Conservation (phyloP, 2,329 filamentous ascomycete genomes). For the Septoria linicola region DNA sequence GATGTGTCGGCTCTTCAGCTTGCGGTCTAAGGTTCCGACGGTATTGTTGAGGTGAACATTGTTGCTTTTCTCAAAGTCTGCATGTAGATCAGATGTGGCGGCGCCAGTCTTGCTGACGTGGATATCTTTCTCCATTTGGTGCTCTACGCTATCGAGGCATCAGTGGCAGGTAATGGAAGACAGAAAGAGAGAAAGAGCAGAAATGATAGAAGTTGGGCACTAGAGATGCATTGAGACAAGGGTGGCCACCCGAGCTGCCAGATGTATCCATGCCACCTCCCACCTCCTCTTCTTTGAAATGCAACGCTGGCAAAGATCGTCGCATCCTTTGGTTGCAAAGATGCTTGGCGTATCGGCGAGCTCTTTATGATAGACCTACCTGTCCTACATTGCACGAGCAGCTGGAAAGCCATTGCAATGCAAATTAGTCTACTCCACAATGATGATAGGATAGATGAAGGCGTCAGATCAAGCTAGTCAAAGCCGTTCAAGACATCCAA, state of each 20-base stretch:
- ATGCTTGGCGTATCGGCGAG: too few relatives aligned
- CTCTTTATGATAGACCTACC: too few relatives aligned
- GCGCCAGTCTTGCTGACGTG: neutral
- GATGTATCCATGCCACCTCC: too few relatives aligned
- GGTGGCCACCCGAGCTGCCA: too few relatives aligned
- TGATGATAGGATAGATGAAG: too few relatives aligned
- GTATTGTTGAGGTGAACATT: conserved; percentile 10
- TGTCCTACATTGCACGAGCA: too few relatives aligned
- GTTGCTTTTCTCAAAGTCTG: conserved; percentile 1
- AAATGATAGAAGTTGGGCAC: neutral
- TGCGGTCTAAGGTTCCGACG: conserved; percentile 42
- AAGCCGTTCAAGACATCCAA: too few relatives aligned
- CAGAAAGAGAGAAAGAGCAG: neutral
- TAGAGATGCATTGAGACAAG: too few relatives aligned
- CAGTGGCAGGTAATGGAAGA: neutral
- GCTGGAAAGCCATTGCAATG: too few relatives aligned
- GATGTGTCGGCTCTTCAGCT: conserved; percentile 60
- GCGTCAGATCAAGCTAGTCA: too few relatives aligned
- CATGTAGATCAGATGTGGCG: neutral
- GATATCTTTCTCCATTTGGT: conserved; percentile 7
- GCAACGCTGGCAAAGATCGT: conserved; percentile 11
- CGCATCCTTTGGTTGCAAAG: conserved; percentile 7
- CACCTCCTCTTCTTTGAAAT: neutral
- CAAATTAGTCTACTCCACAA: too few relatives aligned
- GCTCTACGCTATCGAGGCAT: too few relatives aligned